Conservation (phyloP, 1,284 basidiomycete species). For the Rhodotorula glutinis region DNA sequence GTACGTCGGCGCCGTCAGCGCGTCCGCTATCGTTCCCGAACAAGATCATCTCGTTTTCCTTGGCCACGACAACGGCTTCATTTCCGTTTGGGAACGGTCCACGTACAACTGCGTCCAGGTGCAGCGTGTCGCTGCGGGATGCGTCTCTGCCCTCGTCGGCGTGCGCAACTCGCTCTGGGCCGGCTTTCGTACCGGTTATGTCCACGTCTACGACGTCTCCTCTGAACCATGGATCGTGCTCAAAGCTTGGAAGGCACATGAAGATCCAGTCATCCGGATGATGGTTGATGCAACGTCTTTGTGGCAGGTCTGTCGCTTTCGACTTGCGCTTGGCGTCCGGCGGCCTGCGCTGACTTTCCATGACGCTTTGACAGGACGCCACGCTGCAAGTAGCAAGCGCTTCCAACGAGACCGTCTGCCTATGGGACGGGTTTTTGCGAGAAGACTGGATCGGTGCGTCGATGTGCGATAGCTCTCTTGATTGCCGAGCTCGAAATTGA, state of each 20-base stretch:
- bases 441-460: constrained; percentile 78
- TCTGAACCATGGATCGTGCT: constrained; percentile 66
- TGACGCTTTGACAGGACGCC: constrained; percentile 42
- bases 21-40: constrained; percentile 71
- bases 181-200: constrained; percentile 65
- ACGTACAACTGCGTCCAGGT: constrained; percentile 54
- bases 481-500: background rate
- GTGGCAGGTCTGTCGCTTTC: constrained; percentile 26
- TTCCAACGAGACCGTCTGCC: constrained; percentile 69
- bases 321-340: too few relatives aligned
- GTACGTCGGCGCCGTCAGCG: constrained; percentile 69
- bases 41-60: constrained; percentile 69
- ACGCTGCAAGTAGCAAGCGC: constrained; percentile 70
- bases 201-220: constrained; percentile 74
- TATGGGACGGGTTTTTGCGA: constrained; percentile 88
- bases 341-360: background rate
- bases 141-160: constrained; percentile 73
- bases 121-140: constrained; percentile 71
- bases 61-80: constrained; percentile 88
- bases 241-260: constrained; percentile 86
- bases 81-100: constrained; percentile 66
- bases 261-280: constrained; percentile 70
- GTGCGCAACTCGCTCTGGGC: constrained; percentile 80
- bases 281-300: constrained; percentile 59
- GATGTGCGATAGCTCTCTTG: background rate